These are phyloP conservation scores for Hapsidospora chrysogenum DNA, from an alignment of 495 filamentous ascomycete genomes.

Conservation along the genomic window DNA sequence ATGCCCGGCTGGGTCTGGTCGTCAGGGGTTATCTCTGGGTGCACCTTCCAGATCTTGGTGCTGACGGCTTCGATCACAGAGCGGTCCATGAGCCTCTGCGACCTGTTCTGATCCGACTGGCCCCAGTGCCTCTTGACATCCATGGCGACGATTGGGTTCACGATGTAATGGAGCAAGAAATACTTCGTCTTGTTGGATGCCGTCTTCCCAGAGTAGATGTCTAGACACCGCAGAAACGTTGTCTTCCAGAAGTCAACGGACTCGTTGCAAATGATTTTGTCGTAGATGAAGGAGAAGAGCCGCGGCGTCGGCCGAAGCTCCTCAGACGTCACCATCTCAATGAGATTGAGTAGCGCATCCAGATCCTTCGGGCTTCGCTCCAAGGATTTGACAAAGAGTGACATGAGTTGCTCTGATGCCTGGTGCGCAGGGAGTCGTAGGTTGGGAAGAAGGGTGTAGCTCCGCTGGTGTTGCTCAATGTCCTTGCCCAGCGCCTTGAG, in stretches of 20 bases:
- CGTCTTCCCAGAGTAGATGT: constrained; percentile 63
- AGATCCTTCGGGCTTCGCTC: constrained; percentile 58
- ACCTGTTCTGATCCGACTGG: constrained; percentile 30
- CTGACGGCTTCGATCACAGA: constrained; percentile 81
- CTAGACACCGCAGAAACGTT: constrained; percentile 70
- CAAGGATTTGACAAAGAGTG: constrained; percentile 66
- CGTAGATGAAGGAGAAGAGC: constrained; percentile 71
- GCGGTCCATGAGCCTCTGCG: constrained; percentile 68
- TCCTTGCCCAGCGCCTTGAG: constrained; percentile 61
- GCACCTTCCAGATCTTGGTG: constrained; percentile 85
- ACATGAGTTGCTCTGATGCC: constrained; percentile 76
- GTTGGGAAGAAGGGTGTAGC: constrained; percentile 47
- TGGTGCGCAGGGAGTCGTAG: constrained; percentile 80
- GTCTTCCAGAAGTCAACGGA: constrained; percentile 81
- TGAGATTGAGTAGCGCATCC: constrained; percentile 69
- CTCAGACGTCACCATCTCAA: constrained; percentile 70
- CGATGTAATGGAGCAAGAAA: constrained; percentile 77
- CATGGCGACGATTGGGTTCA: constrained; percentile 96
- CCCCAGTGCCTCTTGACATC: constrained; percentile 65
- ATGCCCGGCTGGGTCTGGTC: constrained; percentile 74
- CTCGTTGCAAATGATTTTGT: constrained; percentile 63
- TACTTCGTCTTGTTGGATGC: constrained; percentile 80
- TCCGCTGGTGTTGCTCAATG: constrained; percentile 50
- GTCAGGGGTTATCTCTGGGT: constrained; percentile 66
- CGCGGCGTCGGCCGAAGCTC: constrained; percentile 62